phyloP scores from a whole-genome alignment of 2,329 filamentous ascomycete species.

The Massarina eburnea region DNA sequence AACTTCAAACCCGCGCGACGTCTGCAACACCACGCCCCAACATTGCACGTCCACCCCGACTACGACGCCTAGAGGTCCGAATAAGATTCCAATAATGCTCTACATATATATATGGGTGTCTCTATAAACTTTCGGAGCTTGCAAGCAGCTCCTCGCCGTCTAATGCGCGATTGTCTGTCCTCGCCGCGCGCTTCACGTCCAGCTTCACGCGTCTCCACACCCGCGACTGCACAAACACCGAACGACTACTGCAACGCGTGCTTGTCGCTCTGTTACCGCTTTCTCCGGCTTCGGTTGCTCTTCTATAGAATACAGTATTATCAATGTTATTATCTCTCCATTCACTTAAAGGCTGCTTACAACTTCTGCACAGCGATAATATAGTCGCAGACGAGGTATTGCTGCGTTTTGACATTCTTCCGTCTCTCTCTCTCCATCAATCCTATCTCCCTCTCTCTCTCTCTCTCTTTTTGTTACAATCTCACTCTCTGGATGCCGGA shows the following conservation, averaged over 20 bases:
- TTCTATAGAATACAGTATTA: no score
- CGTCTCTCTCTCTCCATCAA: no score
- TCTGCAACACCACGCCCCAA: background rate
- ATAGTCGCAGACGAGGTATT: no score
- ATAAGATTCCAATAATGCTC: background rate
- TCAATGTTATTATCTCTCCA: no score
- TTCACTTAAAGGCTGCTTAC: no score
- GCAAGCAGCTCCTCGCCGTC: background rate
- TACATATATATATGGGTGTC: background rate
- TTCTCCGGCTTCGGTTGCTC: no score
- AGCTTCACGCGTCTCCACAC: background rate
- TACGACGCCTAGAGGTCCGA: background rate
- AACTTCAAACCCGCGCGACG: constrained; percentile 7
- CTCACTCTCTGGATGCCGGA: no score
- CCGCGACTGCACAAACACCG: background rate
- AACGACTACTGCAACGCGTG: background rate
- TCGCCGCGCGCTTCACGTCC: constrained; percentile 1
- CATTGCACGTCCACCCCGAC: background rate
- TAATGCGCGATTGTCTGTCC: background rate
- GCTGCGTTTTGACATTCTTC: no score
- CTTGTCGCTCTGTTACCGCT: background rate
- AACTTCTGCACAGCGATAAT: no score
- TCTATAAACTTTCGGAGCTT: background rate
- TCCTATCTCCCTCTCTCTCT: no score
- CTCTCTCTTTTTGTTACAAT: no score